Evolutionary conservation across 1,284 basidiomycete genomes (phyloP), one percentile per base, ranked within the genome.

Genomic region (Amylostereum areolatum): DNA sequence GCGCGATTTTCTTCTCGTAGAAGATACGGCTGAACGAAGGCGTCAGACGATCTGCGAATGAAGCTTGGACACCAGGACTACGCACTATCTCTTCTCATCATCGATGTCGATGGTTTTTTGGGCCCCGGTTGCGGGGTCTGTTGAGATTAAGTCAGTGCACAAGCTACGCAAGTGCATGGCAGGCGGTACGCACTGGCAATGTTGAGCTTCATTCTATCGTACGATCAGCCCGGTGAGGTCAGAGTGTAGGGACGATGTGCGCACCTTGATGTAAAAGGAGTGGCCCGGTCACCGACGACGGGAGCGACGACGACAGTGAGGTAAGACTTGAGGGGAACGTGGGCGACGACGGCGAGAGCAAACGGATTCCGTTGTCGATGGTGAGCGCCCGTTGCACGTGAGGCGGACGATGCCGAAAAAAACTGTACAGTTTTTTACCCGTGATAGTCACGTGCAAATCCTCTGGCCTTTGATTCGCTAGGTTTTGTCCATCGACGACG

Each of bases 81-180:
- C 89, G 68, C 69, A 92, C 88, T 77, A 88, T 76, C 84, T 81
- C 68, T 82, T 87, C 77, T 97, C 93, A 71, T 97, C 92, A 64
- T 97, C 92, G 69, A 95, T 71, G 70, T 95, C 92, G 77, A 97
- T 75, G 66, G 86, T 83, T 81, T 98, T 99, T 87, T 97, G 96
- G 65, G 89, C 87, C 71, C 94, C 95, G 58, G 95, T 97, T 62
- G 92, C 92, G 71, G 89, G 89, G 80, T 92, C 86, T 89, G 63
- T 45, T 44, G 54, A 49, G 57, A 48, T 35, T 27, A 58, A 48
- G 50, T 52, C 44, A 43, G 11, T 47, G 6, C 24, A 25, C 47
- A 30, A 12, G 25, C 40, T 42, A 29, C 4, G 40, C 39, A 31
- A 39, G n/a, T 31, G 46, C 51, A 51, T 43, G 46, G 33, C 43